Conservation (phyloP, 2,329 filamentous ascomycete species). For the Piedraia hortae region DNA sequence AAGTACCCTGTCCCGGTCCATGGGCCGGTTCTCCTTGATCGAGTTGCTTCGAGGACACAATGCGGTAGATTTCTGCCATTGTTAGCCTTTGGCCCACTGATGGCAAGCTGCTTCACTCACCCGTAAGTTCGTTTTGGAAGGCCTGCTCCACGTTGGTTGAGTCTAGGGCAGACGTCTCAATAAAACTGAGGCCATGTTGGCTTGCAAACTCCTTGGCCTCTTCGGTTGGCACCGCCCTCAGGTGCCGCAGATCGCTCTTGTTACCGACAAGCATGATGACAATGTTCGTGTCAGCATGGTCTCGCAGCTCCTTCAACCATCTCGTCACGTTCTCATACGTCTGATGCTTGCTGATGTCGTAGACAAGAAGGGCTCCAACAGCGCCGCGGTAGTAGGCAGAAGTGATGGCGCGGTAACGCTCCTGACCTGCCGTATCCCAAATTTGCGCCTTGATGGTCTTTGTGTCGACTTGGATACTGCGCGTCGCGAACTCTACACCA, state of each 20-base stretch:
- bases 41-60: slow-evolving; percentile 91
- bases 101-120: too few relatives aligned
- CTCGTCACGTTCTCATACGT: slow-evolving; percentile 97
- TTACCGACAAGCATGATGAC: slow-evolving; percentile 98
- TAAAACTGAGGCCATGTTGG: slow-evolving; percentile 46
- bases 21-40: slow-evolving; percentile 65
- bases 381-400: slow-evolving; percentile 96
- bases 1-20: slow-evolving; percentile 44
- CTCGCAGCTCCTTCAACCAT: slow-evolving; percentile 95
- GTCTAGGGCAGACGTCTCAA: slow-evolving; percentile 94
- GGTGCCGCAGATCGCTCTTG: slow-evolving; percentile 99
- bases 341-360: slow-evolving; percentile 99
- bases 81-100: too few relatives aligned
- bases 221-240: slow-evolving; percentile 88
- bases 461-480: slow-evolving; percentile 93
- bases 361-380: slow-evolving; percentile 88
- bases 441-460: slow-evolving; percentile 99
- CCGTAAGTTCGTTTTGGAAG: slow-evolving; percentile 97
- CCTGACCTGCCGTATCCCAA: slow-evolving; percentile 97
- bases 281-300: slow-evolving; percentile 95
- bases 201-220: slow-evolving; percentile 96
- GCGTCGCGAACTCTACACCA: slow-evolving; percentile 94
- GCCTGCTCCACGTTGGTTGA: slow-evolving; percentile 97
- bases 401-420: slow-evolving; percentile 96
- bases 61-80: slow-evolving; percentile 97